A percentile compares a stretch with the other conserved stretches of the same genome.
Evolutionary conservation across 1,284 basidiomycete species (phyloP).

Genomic region (Sutorius eximius): DNA sequence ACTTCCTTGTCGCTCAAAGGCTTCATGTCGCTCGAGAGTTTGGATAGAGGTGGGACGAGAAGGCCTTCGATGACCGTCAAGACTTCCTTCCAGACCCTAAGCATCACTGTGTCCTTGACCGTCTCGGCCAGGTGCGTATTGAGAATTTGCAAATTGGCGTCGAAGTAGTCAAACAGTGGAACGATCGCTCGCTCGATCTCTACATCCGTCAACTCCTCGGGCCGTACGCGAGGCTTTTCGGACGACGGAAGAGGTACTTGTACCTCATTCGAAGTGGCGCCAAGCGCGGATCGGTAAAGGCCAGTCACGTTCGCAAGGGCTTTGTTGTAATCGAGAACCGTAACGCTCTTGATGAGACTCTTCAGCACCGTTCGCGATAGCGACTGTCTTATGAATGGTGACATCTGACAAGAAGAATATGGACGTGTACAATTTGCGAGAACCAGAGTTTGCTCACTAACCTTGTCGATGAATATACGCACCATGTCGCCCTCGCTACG

Average conservation of each 20-base stretch:
- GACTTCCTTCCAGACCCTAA: conserved; percentile 96
- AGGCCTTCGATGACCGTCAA: conserved; percentile 84
- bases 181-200: conserved; percentile 95
- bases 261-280: conserved; percentile 63
- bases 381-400: conserved; percentile 89
- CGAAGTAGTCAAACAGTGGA: conserved; percentile 95
- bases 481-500: conserved; percentile 96
- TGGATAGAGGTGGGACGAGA: conserved; percentile 90
- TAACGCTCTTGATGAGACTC: conserved; percentile 68
- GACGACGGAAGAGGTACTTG: conserved; percentile 73
- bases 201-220: conserved; percentile 81
- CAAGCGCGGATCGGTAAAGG: conserved; percentile 75
- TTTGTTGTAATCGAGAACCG: conserved; percentile 79
- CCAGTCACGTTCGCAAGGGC: conserved; percentile 79
- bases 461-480: conserved; percentile 96
- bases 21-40: conserved; percentile 87
- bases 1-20: conserved; percentile 93
- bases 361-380: conserved; percentile 80
- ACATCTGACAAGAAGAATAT: conserved; percentile 65
- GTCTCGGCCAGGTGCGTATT: conserved; percentile 84
- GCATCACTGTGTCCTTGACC: conserved; percentile 94
- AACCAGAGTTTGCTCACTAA: conserved; percentile 34
- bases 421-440: not conserved
- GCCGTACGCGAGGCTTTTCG: conserved; percentile 69
- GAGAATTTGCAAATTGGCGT: conserved; percentile 89